phyloP scores from a whole-genome alignment of 176 grass and related monocot genomes.

The Tillandsia leiboldiana region DNA sequence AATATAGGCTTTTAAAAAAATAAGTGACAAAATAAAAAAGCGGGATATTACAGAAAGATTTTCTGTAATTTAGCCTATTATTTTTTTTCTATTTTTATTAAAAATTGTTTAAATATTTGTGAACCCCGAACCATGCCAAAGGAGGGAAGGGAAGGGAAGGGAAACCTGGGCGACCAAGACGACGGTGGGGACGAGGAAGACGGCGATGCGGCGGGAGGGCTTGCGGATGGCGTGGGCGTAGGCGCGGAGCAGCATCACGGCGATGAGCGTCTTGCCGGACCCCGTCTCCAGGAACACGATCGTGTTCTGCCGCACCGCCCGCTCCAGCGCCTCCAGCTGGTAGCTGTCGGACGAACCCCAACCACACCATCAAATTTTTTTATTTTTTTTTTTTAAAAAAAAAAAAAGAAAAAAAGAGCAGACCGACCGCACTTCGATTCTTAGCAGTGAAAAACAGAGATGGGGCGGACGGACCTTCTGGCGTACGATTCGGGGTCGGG shows the following conservation, averaged over 20 bases:
- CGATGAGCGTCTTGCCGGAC: conserved; percentile 78
- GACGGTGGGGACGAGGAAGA: conserved; percentile 75
- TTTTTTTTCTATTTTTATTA: no score
- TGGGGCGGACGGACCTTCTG: neutral
- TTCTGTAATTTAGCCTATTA: no score
- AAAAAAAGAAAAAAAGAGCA: neutral
- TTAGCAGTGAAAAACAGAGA: neutral
- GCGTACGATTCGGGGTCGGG: neutral
- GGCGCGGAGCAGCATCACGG: conserved; percentile 54
- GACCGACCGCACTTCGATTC: neutral
- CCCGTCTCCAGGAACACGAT: conserved; percentile 65
- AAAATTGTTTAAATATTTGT: no score
- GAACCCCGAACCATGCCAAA: no score
- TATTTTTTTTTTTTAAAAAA: no score
- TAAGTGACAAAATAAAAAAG: no score
- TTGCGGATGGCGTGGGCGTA: conserved; percentile 51
- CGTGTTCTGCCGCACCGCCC: conserved; percentile 50
- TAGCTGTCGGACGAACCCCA: conserved; percentile 30
- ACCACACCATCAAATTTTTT: no score
- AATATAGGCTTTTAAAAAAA: no score
- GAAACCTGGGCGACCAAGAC: conserved; percentile 50
- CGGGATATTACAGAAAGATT: no score
- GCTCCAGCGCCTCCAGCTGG: conserved; percentile 84
- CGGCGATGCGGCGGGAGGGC: conserved; percentile 29
- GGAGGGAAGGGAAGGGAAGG: no score